phyloP scores from a whole-genome alignment of 306 rosid species.

The Malus fusca region DNA sequence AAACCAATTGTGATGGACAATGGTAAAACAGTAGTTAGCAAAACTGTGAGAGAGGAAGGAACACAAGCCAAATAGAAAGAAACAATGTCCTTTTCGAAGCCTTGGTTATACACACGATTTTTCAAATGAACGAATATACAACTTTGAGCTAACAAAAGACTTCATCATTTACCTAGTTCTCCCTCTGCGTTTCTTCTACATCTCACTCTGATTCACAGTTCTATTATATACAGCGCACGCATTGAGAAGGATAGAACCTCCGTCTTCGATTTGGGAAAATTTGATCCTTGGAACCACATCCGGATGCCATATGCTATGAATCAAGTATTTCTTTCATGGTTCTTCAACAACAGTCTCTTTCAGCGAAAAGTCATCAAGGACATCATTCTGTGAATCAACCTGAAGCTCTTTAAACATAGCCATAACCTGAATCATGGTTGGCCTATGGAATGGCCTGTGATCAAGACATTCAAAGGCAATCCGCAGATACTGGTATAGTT shows the following conservation, averaged over 20 bases:
- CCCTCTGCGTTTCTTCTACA: slow-evolving; percentile 11
- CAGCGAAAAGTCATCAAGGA: slow-evolving; percentile 44
- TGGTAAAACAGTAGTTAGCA: slow-evolving; percentile 33
- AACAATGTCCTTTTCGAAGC: slow-evolving; percentile 15
- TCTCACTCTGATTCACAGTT: slow-evolving; percentile 20
- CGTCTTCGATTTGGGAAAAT: slow-evolving; percentile 11
- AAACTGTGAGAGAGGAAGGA: slow-evolving; percentile 32
- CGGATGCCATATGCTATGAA: background rate
- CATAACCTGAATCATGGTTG: slow-evolving; percentile 80
- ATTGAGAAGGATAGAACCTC: background rate
- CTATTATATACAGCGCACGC: slow-evolving; percentile 28
- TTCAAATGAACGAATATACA: slow-evolving; percentile 8
- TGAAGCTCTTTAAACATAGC: slow-evolving; percentile 78
- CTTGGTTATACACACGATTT: slow-evolving; percentile 14
- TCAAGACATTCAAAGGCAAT: slow-evolving; percentile 72
- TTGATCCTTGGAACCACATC: background rate
- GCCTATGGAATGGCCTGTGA: slow-evolving; percentile 58
- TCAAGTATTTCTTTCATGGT: slow-evolving; percentile 11
- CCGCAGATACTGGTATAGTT: slow-evolving; percentile 40
- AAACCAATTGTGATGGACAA: slow-evolving; percentile 21
- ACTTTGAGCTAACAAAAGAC: slow-evolving; percentile 16
- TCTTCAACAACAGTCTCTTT: slow-evolving; percentile 48
- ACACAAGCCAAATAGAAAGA: slow-evolving; percentile 16
- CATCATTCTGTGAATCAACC: slow-evolving; percentile 52
- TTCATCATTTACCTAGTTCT: slow-evolving; percentile 15